These are phyloP conservation scores for Sordariomycetes sp. DNA, from an alignment of 2,329 filamentous ascomycete genomes.

Conservation along the genomic window DNA sequence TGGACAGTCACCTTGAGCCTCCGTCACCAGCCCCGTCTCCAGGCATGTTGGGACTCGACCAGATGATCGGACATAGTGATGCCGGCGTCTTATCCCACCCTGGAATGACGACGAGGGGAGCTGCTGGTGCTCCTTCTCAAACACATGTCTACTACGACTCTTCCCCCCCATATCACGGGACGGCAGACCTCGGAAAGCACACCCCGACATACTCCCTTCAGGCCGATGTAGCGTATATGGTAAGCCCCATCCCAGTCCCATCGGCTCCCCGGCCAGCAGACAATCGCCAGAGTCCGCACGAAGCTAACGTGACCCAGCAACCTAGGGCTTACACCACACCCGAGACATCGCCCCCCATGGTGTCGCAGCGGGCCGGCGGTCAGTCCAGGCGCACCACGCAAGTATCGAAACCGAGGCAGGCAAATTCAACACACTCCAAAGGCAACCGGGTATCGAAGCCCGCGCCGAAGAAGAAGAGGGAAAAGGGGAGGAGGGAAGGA, in stretches of 20 bases:
- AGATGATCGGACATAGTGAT: neutral
- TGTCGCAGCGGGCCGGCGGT: constrained; percentile 17
- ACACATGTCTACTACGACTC: neutral
- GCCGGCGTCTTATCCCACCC: neutral
- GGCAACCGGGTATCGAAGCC: constrained; percentile 7
- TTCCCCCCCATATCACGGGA: neutral
- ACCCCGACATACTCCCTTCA: neutral
- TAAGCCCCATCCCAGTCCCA: neutral
- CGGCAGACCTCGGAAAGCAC: neutral
- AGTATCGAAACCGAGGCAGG: constrained; percentile 9
- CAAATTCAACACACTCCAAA: neutral
- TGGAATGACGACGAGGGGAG: neutral
- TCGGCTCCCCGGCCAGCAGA: neutral
- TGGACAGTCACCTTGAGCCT: neutral
- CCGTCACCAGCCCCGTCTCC: neutral
- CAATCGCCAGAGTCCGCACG: neutral
- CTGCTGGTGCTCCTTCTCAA: neutral
- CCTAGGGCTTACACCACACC: constrained; percentile 36
- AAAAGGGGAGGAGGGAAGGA: constrained; percentile 13
- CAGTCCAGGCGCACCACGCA: constrained; percentile 9
- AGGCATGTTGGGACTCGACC: neutral
- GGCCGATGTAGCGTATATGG: neutral
- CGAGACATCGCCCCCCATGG: constrained; percentile 37
- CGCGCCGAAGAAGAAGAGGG: constrained; percentile 13
- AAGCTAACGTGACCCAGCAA: neutral